Evolutionary conservation across 2,329 filamentous ascomycete species (phyloP).

Genomic region (Cladobotryum mycophilum): DNA sequence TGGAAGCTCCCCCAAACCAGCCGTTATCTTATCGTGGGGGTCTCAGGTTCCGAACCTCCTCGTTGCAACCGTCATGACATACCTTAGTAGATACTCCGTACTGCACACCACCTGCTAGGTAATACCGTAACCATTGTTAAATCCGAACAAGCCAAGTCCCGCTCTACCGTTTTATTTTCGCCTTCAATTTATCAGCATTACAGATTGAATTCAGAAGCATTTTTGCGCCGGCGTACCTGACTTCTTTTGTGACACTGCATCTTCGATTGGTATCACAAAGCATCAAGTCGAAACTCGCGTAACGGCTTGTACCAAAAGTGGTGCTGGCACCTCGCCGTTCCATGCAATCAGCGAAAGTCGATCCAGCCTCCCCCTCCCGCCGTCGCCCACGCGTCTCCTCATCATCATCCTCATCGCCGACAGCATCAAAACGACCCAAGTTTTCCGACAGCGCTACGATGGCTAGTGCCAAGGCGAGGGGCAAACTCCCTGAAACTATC

Average conservation of each 20-base stretch:
- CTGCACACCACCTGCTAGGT: not conserved
- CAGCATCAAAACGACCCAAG: slow-evolving; percentile 27
- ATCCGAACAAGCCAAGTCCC: slow-evolving; percentile 1
- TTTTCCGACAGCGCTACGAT: slow-evolving; percentile 23
- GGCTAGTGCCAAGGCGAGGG: slow-evolving; percentile 32
- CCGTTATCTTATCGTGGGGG: slow-evolving; percentile 21
- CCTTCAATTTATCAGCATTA: not conserved
- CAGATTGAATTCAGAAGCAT: not conserved
- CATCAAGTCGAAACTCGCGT: not conserved
- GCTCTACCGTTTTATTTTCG: not conserved
- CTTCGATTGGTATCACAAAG: not conserved
- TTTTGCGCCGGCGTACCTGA: no score
- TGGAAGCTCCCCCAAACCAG: slow-evolving; percentile 2
- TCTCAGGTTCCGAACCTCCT: not conserved
- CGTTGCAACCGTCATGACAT: slow-evolving; percentile 15
- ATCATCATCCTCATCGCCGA: slow-evolving; percentile 21
- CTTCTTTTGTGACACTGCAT: no score
- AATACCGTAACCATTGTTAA: no score
- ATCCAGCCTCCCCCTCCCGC: slow-evolving; percentile 28
- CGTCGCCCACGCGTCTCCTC: slow-evolving; percentile 33
- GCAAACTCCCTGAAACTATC: slow-evolving; percentile 33
- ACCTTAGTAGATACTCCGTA: no score
- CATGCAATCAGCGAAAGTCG: slow-evolving; percentile 29
- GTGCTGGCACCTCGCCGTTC: slow-evolving; percentile 12
- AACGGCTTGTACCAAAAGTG: slow-evolving; percentile 3